phyloP scores from a whole-genome alignment of 176 grass and related monocot genomes.

The Eragrostis curvula region DNA sequence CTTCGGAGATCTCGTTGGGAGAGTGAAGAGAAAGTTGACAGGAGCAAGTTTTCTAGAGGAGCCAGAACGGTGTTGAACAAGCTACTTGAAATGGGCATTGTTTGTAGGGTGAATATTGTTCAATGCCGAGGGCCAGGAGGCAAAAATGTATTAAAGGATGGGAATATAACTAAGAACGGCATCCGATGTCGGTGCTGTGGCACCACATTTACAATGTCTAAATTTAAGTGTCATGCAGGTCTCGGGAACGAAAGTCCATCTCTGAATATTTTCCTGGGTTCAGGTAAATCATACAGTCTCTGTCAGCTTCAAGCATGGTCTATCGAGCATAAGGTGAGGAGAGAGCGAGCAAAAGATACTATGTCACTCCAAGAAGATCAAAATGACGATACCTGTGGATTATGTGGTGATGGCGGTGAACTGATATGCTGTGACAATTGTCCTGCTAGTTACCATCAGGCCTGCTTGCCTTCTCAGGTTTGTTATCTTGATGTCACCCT shows the following conservation, averaged over 20 bases:
- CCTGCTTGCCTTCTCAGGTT: conserved; percentile 83
- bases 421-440: conserved; percentile 96
- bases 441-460: conserved; percentile 78
- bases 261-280: conserved; percentile 82
- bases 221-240: conserved; percentile 73
- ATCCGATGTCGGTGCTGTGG: conserved; percentile 78
- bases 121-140: conserved; percentile 63
- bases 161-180: conserved; percentile 65
- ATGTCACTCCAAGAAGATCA: conserved; percentile 54
- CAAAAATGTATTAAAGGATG: conserved; percentile 66
- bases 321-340: conserved; percentile 70
- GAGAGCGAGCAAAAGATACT: conserved; percentile 53
- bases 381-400: conserved; percentile 80
- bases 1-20: conserved; percentile 43
- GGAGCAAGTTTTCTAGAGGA: conserved; percentile 42
- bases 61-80: conserved; percentile 72
- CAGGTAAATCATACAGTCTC: conserved; percentile 77
- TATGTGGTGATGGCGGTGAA: conserved; percentile 89
- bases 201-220: conserved; percentile 61
- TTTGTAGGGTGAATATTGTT: conserved; percentile 54
- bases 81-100: conserved; percentile 72
- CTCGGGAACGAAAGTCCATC: conserved; percentile 44
- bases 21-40: conserved; percentile 42
- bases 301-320: conserved; percentile 89
- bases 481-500: conserved; percentile 26